Evolutionary conservation across 331 rosid species (phyloP).

Genomic region (Quercus phellos): DNA sequence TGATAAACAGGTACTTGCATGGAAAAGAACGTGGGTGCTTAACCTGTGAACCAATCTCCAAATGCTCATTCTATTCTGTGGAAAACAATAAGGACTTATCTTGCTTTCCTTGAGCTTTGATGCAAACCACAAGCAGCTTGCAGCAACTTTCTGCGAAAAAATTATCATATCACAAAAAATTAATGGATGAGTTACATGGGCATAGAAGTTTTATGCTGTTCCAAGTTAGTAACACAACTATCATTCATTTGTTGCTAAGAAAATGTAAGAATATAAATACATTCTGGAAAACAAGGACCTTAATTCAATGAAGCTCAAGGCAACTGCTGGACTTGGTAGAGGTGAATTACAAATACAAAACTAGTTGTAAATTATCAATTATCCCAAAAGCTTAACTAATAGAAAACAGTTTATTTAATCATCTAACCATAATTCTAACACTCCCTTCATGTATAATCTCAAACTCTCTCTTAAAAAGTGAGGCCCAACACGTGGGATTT

Average conservation of each 20-base stretch:
- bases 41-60: slow-evolving; percentile 86
- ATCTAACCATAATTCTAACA: too few relatives aligned
- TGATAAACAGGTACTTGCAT: neutral
- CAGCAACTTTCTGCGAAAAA: slow-evolving; percentile 88
- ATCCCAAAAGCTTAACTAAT: too few relatives aligned
- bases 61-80: slow-evolving; percentile 92
- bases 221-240: too few relatives aligned
- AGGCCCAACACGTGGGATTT: too few relatives aligned
- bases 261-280: neutral
- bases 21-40: slow-evolving; percentile 13
- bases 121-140: slow-evolving; percentile 95
- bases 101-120: slow-evolving; percentile 91
- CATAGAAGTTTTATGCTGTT: too few relatives aligned
- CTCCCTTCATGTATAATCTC: too few relatives aligned
- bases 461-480: too few relatives aligned
- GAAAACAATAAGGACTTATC: slow-evolving; percentile 84
- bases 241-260: too few relatives aligned
- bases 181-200: too few relatives aligned
- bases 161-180: neutral
- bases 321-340: neutral
- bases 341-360: neutral
- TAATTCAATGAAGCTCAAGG: neutral
- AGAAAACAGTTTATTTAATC: too few relatives aligned
- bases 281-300: neutral
- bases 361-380: neutral